Conservation (phyloP, 2,329 filamentous ascomycete genomes). For the Epichloe typhina region DNA sequence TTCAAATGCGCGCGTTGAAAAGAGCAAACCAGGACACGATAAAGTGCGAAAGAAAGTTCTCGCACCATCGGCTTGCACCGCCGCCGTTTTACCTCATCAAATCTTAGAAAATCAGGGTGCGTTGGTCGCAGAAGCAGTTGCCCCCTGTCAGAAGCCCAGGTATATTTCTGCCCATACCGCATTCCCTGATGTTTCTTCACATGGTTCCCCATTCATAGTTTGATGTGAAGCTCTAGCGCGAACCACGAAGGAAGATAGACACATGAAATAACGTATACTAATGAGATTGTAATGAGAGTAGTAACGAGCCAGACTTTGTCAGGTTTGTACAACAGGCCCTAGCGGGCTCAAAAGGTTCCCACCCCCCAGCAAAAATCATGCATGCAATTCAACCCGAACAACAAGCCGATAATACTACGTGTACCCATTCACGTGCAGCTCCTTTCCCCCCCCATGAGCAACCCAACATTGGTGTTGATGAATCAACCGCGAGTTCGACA, state of each 20-base stretch:
- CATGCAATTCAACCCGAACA: not conserved
- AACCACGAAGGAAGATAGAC: not conserved
- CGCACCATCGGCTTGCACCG: not conserved
- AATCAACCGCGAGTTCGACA: not conserved
- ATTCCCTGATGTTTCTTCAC: not conserved
- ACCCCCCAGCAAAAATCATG: not conserved
- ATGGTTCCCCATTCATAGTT: not conserved
- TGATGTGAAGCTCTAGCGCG: not conserved
- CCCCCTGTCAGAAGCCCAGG: not conserved
- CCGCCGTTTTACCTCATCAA: not conserved
- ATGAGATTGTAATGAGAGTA: not conserved
- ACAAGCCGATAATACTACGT: not conserved
- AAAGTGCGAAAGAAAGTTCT: not conserved
- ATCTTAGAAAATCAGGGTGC: not conserved
- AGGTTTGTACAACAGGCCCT: not conserved
- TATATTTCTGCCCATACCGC: not conserved
- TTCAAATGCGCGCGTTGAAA: not conserved
- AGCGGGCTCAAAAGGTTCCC: not conserved
- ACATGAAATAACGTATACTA: not conserved
- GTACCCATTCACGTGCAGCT: not conserved
- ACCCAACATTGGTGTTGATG: not conserved
- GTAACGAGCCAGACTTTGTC: not conserved
- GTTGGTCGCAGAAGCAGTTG: not conserved
- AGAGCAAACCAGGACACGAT: not conserved
- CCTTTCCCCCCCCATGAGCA: not conserved